Evolutionary conservation across 2,329 filamentous ascomycete genomes (phyloP).

Genomic region (Fusarium nelsonii): DNA sequence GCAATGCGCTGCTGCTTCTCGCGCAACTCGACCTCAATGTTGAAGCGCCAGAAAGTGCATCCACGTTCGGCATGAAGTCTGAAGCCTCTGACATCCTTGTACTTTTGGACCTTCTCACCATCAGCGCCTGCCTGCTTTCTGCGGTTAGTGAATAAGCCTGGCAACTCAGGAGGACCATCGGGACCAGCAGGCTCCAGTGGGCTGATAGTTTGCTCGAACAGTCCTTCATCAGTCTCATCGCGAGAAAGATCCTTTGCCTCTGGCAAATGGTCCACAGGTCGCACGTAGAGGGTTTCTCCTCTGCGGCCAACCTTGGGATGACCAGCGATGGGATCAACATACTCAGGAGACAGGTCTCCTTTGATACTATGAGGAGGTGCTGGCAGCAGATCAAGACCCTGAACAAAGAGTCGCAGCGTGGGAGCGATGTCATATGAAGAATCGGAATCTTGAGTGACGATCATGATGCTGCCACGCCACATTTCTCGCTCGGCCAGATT

Average conservation of each 20-base stretch:
- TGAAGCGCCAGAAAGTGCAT: constrained; percentile 97
- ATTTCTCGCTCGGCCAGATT: constrained; percentile 73
- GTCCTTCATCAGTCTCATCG: constrained; percentile 82
- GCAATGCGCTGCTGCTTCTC: constrained; percentile 85
- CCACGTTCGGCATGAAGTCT: constrained; percentile 87
- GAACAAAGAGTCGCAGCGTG: constrained; percentile 84
- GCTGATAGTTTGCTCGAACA: constrained; percentile 78
- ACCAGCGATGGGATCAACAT: constrained; percentile 90
- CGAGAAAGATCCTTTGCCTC: constrained; percentile 82
- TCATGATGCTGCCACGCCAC: constrained; percentile 96
- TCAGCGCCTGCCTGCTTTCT: constrained; percentile 70
- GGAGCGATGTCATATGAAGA: constrained; percentile 87
- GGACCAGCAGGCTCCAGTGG: constrained; percentile 60
- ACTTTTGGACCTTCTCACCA: constrained; percentile 84
- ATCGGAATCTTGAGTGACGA: constrained; percentile 86
- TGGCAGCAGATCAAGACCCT: constrained; percentile 84
- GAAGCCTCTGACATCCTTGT: constrained; percentile 84
- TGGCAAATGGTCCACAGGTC: constrained; percentile 87
- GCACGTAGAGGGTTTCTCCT: constrained; percentile 88
- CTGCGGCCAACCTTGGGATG: constrained; percentile 86
- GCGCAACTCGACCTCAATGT: constrained; percentile 88
- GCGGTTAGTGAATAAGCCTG: constrained; percentile 66
- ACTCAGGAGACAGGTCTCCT: constrained; percentile 79
- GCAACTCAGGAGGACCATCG: constrained; percentile 61
- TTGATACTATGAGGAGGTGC: constrained; percentile 78